phyloP scores from a whole-genome alignment of 2,329 filamentous ascomycete genomes.

The Ramichloridium luteum region DNA sequence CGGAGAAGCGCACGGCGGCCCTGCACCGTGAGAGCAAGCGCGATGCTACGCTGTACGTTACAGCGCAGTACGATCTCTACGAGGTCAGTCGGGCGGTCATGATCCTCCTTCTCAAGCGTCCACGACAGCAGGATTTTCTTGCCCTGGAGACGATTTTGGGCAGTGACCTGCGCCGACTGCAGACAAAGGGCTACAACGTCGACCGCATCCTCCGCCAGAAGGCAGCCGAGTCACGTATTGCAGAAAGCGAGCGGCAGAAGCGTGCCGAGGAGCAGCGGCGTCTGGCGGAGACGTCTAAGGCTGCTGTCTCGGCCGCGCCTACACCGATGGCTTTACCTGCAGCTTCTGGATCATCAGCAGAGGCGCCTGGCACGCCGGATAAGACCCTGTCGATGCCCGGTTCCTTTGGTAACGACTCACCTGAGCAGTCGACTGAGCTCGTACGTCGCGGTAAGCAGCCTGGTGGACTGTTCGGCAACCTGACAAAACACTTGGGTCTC shows the following conservation, averaged over 20 bases:
- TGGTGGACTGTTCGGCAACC: constrained; percentile 49
- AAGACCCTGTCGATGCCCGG: constrained; percentile 53
- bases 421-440: constrained; percentile 30
- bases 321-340: constrained; percentile 9
- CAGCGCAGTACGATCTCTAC: constrained; percentile 68
- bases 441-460: constrained; percentile 28
- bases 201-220: constrained; percentile 84
- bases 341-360: constrained; percentile 5
- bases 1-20: constrained; percentile 66
- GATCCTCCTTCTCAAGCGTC: constrained; percentile 63
- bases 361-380: constrained; percentile 18
- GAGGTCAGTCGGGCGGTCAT: constrained; percentile 85
- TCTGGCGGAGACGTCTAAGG: constrained; percentile 26
- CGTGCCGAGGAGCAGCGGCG: constrained; percentile 46
- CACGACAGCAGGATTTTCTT: constrained; percentile 77
- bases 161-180: constrained; percentile 67
- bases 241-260: constrained; percentile 65
- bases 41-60: constrained; percentile 63
- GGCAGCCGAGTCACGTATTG: constrained; percentile 74
- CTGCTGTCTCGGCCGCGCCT: constrained; percentile 3
- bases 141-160: constrained; percentile 86
- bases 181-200: constrained; percentile 88
- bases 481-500: constrained; percentile 57
- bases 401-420: constrained; percentile 51
- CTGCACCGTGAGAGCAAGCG: constrained; percentile 41